Percentiles rank a stretch among this genome's conserved stretches.
Conservation (phyloP, 2,329 filamentous ascomycete genomes). For the Paecilomyces dactylethromorphus region DNA sequence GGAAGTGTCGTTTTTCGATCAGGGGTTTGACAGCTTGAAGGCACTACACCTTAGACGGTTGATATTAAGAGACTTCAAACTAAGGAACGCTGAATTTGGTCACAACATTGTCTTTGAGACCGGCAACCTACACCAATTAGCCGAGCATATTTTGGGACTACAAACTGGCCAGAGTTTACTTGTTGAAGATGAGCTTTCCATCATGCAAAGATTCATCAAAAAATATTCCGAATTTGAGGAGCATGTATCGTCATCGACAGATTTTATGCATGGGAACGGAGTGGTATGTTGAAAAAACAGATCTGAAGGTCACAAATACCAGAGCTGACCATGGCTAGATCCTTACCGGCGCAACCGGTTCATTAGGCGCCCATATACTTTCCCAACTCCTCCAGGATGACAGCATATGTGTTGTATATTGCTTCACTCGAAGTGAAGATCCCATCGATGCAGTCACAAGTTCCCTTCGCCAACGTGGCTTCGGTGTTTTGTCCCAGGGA, state of each 20-base stretch:
- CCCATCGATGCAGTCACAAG: constrained; percentile 15
- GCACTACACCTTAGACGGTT: constrained; percentile 40
- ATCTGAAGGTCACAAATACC: not conserved
- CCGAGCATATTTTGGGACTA: constrained; percentile 23
- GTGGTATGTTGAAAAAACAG: constrained; percentile 15
- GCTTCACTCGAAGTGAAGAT: constrained; percentile 25
- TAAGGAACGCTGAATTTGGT: constrained; percentile 23
- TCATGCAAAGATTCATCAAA: constrained; percentile 41
- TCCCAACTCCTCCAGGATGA: constrained; percentile 30
- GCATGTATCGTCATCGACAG: constrained; percentile 15
- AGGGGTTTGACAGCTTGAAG: constrained; percentile 42
- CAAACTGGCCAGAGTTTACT: constrained; percentile 14
- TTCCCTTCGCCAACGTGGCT: constrained; percentile 14
- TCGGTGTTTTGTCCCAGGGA: constrained; percentile 12
- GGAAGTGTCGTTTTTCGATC: constrained; percentile 37
- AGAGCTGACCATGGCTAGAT: constrained; percentile 11
- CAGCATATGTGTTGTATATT: constrained; percentile 29
- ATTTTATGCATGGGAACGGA: constrained; percentile 11
- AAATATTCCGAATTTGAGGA: constrained; percentile 40
- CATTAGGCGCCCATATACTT: constrained; percentile 37
- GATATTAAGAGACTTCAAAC: constrained; percentile 33
- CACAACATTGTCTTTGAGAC: constrained; percentile 40
- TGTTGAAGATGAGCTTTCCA: constrained; percentile 12
- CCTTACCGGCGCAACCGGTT: constrained; percentile 40
- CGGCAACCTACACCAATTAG: constrained; percentile 32